Percentiles rank a stretch among this genome's conserved stretches.
These are phyloP conservation scores for Suillus clintonianus DNA, from an alignment of 768 basidiomycete species.

Conservation along the genomic window DNA sequence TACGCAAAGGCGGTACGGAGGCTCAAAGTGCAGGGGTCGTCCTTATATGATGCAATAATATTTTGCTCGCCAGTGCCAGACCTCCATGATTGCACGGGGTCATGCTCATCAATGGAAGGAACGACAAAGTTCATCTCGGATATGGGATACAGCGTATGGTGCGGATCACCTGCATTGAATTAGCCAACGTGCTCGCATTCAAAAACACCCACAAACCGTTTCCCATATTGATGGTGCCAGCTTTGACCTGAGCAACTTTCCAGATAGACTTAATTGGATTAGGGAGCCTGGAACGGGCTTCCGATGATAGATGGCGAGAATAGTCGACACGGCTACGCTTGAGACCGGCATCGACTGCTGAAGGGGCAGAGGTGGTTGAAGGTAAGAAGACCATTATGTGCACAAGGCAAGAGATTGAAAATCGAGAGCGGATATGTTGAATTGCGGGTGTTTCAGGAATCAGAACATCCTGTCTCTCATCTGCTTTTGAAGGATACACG, in stretches of 20 bases:
- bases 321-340: constrained; percentile 32
- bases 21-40: constrained; percentile 29
- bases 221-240: constrained; percentile 39
- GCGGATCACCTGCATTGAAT: constrained; percentile 31
- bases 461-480: not conserved
- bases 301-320: constrained; percentile 35
- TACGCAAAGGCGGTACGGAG: constrained; percentile 40
- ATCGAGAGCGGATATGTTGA: not conserved
- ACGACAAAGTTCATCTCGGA: constrained; percentile 36
- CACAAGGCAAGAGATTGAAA: not conserved
- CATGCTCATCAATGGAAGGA: constrained; percentile 27
- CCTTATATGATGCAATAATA: constrained; percentile 29
- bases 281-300: constrained; percentile 33
- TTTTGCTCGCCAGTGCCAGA: constrained; percentile 28
- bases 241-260: constrained; percentile 35
- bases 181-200: not conserved
- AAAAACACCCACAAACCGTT: constrained; percentile 25
- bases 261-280: constrained; percentile 41
- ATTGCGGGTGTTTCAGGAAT: not conserved
- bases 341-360: constrained; percentile 8
- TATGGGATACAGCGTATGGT: constrained; percentile 34
- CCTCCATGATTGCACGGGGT: constrained; percentile 34
- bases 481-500: constrained; percentile 1
- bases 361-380: constrained; percentile 13
- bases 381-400: constrained; percentile 28